Percentiles rank a stretch among this genome's conserved stretches.
Conservation (phyloP, 495 filamentous ascomycete species). For the Tuber magnatum region DNA sequence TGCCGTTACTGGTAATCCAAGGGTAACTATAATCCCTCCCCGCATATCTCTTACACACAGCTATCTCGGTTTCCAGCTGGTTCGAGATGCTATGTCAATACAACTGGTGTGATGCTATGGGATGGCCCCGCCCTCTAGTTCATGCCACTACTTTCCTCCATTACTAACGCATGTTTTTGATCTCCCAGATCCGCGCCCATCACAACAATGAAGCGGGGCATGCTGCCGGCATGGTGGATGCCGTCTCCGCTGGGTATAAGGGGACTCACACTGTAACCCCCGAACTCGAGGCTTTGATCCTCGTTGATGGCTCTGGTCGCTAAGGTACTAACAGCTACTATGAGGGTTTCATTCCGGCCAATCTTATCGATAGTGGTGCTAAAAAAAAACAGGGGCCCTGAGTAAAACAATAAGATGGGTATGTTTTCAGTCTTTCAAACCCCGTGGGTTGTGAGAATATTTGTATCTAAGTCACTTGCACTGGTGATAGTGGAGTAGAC, state of each 20-base stretch:
- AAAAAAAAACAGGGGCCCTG: no score
- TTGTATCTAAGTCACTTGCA: no score
- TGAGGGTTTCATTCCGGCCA: not conserved
- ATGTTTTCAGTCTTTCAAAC: not conserved
- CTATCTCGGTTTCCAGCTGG: not conserved
- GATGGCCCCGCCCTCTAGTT: not conserved
- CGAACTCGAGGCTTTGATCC: not conserved
- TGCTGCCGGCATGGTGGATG: not conserved
- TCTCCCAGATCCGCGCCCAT: not conserved
- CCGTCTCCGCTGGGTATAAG: not conserved
- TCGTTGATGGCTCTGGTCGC: not conserved
- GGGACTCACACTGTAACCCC: not conserved
- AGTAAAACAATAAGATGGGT: not conserved
- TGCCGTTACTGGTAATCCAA: not conserved
- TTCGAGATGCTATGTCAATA: not conserved
- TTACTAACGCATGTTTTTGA: not conserved
- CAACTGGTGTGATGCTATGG: not conserved
- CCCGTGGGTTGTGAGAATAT: no score
- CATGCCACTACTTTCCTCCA: not conserved
- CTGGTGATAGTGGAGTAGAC: no score
- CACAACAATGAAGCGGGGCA: not conserved
- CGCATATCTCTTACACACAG: no score
- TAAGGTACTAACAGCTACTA: not conserved
- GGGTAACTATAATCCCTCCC: not conserved
- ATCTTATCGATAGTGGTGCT: not conserved